Conservation (phyloP, 2,329 filamentous ascomycete genomes). For the Neofusicoccum kwambonambiense region DNA sequence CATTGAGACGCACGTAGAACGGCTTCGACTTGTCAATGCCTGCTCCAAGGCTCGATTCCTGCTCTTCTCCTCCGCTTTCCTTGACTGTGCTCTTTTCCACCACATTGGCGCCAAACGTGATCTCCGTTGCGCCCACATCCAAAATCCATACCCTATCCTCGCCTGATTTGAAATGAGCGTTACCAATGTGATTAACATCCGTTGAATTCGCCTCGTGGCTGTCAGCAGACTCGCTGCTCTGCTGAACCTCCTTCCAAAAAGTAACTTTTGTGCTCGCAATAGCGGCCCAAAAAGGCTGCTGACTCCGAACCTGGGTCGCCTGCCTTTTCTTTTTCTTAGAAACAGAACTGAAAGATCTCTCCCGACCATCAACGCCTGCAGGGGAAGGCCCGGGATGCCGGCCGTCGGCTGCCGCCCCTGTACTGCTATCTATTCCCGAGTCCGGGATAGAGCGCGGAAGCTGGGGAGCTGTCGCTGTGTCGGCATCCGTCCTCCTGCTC, state of each 20-base stretch:
- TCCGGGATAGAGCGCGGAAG: slow-evolving; percentile 45
- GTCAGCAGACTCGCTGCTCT: slow-evolving; percentile 74
- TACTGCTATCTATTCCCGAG: slow-evolving; percentile 26
- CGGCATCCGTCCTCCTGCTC: slow-evolving; percentile 56
- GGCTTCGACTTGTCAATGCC: slow-evolving; percentile 69
- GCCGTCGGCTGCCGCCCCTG: slow-evolving; percentile 43
- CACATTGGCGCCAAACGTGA: slow-evolving; percentile 60
- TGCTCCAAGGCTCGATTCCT: slow-evolving; percentile 38
- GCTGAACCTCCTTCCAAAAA: slow-evolving; percentile 75
- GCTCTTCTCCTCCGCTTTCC: slow-evolving; percentile 36
- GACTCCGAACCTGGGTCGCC: slow-evolving; percentile 83
- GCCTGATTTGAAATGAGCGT: slow-evolving; percentile 68
- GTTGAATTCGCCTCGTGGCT: slow-evolving; percentile 72
- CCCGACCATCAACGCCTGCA: slow-evolving; percentile 53
- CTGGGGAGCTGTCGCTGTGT: slow-evolving; percentile 47
- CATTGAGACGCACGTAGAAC: slow-evolving; percentile 76
- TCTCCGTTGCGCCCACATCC: slow-evolving; percentile 74
- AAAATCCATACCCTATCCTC: slow-evolving; percentile 77
- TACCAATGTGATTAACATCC: slow-evolving; percentile 74
- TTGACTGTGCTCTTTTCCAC: slow-evolving; percentile 30
- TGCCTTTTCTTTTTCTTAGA: slow-evolving; percentile 87
- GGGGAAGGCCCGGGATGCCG: slow-evolving; percentile 53
- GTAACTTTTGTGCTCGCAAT: slow-evolving; percentile 95
- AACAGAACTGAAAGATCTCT: slow-evolving; percentile 52
- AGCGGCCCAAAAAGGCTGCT: slow-evolving; percentile 91